Conservation (phyloP, 768 basidiomycete genomes). For the Lactarius sp. region DNA sequence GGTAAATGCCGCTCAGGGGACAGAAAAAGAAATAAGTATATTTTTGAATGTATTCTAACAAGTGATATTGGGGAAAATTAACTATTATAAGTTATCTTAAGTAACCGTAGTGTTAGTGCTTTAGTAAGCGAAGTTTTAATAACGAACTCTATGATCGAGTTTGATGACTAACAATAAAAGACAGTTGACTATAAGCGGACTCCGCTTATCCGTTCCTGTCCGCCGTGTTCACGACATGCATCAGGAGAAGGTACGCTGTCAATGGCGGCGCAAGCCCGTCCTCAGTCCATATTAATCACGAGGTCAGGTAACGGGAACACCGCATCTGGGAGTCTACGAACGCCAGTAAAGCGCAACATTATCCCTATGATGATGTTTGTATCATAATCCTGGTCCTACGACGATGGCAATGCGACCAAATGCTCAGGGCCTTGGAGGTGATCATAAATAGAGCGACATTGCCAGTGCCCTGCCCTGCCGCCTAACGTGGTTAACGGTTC, state of each 20-base stretch:
- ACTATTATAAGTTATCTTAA: no score
- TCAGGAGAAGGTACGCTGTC: constrained; percentile 44
- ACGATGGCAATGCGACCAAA: background rate
- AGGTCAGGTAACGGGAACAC: constrained; percentile 67
- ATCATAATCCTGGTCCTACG: background rate
- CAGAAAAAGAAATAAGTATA: no score
- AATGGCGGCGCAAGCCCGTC: constrained; percentile 16
- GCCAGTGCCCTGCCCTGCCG: background rate
- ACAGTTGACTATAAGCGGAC: no score
- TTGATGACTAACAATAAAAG: no score
- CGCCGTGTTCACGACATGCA: no score
- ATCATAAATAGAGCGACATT: background rate
- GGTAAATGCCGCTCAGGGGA: no score
- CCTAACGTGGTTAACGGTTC: background rate
- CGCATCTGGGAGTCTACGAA: constrained; percentile 45
- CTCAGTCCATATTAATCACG: constrained; percentile 18
- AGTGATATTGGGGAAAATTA: no score
- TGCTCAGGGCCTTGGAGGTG: background rate
- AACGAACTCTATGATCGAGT: no score
- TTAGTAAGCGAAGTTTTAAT: no score
- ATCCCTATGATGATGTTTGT: background rate
- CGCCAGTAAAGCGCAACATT: constrained; percentile 28
- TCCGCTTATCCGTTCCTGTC: no score
- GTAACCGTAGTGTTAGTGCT: no score
- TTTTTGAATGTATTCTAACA: no score